Conservation (phyloP, 1,284 basidiomycete species). For the Hemileia vastatrix region DNA sequence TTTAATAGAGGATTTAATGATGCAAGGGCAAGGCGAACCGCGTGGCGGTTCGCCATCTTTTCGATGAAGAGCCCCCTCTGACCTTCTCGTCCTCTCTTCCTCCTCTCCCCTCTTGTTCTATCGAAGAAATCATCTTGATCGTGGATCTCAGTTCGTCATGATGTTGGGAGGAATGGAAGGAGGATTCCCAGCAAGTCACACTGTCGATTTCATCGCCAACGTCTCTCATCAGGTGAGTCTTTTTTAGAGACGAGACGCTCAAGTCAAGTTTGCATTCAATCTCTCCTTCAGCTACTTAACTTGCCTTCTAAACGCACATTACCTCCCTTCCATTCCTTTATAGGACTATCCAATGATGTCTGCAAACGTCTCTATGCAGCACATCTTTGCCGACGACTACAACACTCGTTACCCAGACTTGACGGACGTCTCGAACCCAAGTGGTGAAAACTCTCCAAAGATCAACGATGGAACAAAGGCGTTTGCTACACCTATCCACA, state of each 20-base stretch:
- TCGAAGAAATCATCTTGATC: slow-evolving; percentile 31
- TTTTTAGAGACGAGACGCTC: no score
- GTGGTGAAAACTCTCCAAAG: slow-evolving; percentile 24
- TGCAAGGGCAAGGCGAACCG: no score
- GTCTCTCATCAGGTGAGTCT: slow-evolving; percentile 30
- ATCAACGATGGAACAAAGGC: slow-evolving; percentile 25
- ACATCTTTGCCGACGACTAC: slow-evolving; percentile 32
- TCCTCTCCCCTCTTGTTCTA: no score
- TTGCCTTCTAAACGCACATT: no score
- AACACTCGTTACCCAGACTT: slow-evolving; percentile 28
- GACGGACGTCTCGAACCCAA: slow-evolving; percentile 28
- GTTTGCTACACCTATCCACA: slow-evolving; percentile 30
- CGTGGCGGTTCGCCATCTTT: no score
- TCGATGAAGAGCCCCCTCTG: no score
- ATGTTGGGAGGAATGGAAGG: slow-evolving; percentile 9
- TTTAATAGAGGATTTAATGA: no score
- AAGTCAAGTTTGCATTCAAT: no score
- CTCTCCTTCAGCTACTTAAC: no score
- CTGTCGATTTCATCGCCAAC: slow-evolving; percentile 33
- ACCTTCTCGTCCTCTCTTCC: no score
- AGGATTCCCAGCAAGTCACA: slow-evolving; percentile 31
- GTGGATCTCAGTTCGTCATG: slow-evolving; percentile 32
- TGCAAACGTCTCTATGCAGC: slow-evolving; percentile 31
- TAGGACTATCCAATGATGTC: slow-evolving; percentile 38
- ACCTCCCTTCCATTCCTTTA: no score